phyloP scores from a whole-genome alignment of 257 asterid genomes.

The Thymus quinquecostatus region DNA sequence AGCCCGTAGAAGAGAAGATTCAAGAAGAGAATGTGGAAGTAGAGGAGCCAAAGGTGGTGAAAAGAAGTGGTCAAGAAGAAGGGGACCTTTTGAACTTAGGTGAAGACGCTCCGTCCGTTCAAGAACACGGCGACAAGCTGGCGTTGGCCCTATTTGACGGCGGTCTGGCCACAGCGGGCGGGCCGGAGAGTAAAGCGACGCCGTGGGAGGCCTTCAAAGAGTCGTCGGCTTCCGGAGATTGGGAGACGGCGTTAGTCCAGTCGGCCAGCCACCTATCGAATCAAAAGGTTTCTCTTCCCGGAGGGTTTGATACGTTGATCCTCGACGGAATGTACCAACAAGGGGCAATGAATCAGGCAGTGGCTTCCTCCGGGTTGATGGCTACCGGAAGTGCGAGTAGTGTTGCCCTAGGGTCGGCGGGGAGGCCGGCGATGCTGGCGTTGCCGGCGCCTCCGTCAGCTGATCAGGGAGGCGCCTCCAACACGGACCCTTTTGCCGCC shows the following conservation, averaged over 20 bases:
- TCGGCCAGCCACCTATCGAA: conserved; percentile 72
- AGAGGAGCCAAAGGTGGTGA: conserved; percentile 36
- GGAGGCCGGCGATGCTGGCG: conserved; percentile 80
- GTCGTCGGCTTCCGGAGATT: conserved; percentile 53
- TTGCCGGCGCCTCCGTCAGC: conserved; percentile 78
- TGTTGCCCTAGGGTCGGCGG: conserved; percentile 81
- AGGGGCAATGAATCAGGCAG: conserved; percentile 57
- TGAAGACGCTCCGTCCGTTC: conserved; percentile 53
- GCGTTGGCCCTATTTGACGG: conserved; percentile 88
- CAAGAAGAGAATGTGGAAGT: conserved; percentile 14
- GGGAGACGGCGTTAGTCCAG: conserved; percentile 81
- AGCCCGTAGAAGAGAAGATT: conserved; percentile 33
- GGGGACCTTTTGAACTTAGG: conserved; percentile 82
- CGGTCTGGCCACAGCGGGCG: conserved; percentile 33
- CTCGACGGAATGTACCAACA: conserved; percentile 94
- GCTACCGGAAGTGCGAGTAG: conserved; percentile 89
- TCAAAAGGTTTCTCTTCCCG: conserved; percentile 65
- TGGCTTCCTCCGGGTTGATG: conserved; percentile 59
- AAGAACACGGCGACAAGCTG: conserved; percentile 63
- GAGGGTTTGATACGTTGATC: conserved; percentile 63
- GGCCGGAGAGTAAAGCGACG: conserved; percentile 35
- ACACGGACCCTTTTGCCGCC: conserved; percentile 67
- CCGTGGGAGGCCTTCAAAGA: conserved; percentile 91
- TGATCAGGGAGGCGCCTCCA: conserved; percentile 28
- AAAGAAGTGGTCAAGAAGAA: conserved; percentile 37